Percentiles rank a stretch among this genome's conserved stretches.
Conservation (phyloP, 331 rosid species). For the Acacia pycnantha region DNA sequence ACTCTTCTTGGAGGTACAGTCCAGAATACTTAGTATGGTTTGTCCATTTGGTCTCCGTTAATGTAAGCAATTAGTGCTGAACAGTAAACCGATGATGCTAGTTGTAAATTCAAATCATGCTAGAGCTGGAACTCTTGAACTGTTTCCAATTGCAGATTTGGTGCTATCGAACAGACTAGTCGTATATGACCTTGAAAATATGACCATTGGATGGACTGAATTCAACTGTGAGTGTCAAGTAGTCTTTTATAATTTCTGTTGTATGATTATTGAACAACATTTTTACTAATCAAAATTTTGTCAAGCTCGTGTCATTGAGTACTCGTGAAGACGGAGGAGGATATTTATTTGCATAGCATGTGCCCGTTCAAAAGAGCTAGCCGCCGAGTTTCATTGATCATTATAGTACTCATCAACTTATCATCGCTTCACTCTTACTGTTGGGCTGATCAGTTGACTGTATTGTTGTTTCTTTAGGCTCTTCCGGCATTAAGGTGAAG, state of each 20-base stretch:
- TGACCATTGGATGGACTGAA: constrained; percentile 76
- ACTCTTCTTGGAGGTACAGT: constrained; percentile 84
- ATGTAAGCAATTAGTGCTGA: not conserved
- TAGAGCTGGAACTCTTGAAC: not conserved
- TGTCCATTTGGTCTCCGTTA: constrained; percentile 1
- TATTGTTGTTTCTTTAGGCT: constrained; percentile 49
- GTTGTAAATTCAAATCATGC: constrained; percentile 7
- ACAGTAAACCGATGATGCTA: not conserved
- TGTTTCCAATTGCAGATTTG: constrained; percentile 70
- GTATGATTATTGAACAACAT: not conserved
- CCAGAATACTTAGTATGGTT: constrained; percentile 10
- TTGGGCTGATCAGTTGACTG: not conserved
- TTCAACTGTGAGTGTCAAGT: constrained; percentile 67
- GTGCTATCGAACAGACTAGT: constrained; percentile 82
- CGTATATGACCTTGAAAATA: constrained; percentile 70
- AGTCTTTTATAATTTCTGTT: not conserved
- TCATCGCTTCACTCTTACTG: not conserved
- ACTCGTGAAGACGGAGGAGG: not conserved
- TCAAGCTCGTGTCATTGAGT: not conserved
- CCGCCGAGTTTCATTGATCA: not conserved
- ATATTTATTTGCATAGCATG: not conserved
- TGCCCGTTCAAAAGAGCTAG: not conserved
- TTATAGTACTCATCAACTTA: not conserved
- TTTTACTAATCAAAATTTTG: not conserved
- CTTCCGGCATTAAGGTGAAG: constrained; percentile 70